A percentile compares a stretch with the other conserved stretches of the same genome.
Conservation (phyloP, 164 flowering plant species). For the Platanus orientalis region DNA sequence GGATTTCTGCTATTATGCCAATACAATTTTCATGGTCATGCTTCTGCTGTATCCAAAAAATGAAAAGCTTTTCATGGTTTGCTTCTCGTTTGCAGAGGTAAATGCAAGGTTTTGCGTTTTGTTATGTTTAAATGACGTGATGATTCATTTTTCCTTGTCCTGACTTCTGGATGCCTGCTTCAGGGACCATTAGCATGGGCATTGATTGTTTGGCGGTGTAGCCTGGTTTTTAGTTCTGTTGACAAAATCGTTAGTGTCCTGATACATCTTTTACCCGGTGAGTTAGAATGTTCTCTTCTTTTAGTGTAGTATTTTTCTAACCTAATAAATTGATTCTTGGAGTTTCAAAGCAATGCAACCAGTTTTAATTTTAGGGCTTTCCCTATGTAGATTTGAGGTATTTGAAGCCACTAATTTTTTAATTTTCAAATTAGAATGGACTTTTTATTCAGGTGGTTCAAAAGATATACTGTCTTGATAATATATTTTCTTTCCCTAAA, state of each 20-base stretch:
- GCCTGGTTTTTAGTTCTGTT: constrained; percentile 90
- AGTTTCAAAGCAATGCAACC: too few relatives aligned
- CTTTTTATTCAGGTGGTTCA: too few relatives aligned
- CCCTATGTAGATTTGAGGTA: too few relatives aligned
- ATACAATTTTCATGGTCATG: constrained; percentile 79
- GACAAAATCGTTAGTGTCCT: constrained; percentile 95
- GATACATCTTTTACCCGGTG: constrained; percentile 94
- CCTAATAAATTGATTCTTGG: too few relatives aligned
- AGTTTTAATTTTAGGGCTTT: too few relatives aligned
- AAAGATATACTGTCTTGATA: too few relatives aligned
- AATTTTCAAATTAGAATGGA: too few relatives aligned
- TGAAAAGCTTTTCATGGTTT: constrained; percentile 97
- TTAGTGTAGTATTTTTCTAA: too few relatives aligned
- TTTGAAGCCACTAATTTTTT: too few relatives aligned
- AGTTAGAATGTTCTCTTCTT: constrained; percentile 18
- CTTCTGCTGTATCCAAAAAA: constrained; percentile 83
- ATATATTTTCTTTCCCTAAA: too few relatives aligned
- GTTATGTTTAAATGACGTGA: not conserved
- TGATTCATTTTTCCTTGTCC: not conserved
- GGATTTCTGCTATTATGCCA: constrained; percentile 99
- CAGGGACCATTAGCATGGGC: constrained; percentile 99
- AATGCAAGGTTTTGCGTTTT: constrained; percentile 3
- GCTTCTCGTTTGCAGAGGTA: constrained; percentile 99
- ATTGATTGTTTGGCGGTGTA: constrained; percentile 94
- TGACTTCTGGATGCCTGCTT: constrained; percentile 13